Evolutionary conservation across 805 yeast genomes (phyloP).

Genomic region (Danielia oregonensis): DNA sequence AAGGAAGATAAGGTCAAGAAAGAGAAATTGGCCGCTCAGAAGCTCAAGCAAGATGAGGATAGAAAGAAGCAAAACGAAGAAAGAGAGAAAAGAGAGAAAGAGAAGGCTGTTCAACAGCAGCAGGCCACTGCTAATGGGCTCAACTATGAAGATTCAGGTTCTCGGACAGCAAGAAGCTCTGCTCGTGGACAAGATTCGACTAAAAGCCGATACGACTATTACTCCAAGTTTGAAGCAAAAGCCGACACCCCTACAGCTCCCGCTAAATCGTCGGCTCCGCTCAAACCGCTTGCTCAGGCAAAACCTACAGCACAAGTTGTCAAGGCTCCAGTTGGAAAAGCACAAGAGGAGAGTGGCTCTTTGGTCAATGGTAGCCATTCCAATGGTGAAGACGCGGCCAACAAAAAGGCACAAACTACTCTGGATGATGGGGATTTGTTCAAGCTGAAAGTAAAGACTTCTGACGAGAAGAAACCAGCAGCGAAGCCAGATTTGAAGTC

Average conservation of each 20-base stretch:
- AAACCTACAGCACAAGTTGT: neutral
- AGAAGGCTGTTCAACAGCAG: slow-evolving; percentile 3
- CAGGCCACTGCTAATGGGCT: slow-evolving; percentile 9
- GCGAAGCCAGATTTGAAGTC: slow-evolving; percentile 16
- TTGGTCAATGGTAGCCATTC: too few relatives aligned
- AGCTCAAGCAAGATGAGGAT: slow-evolving; percentile 10
- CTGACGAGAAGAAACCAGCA: neutral
- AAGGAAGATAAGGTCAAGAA: slow-evolving; percentile 10
- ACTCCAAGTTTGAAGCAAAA: slow-evolving; percentile 20
- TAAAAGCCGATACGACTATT: slow-evolving; percentile 30
- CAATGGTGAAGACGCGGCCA: too few relatives aligned
- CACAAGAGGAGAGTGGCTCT: too few relatives aligned
- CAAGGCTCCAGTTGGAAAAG: neutral
- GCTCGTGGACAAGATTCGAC: slow-evolving; percentile 13
- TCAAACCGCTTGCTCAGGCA: neutral
- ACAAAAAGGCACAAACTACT: neutral
- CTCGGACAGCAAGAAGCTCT: slow-evolving; percentile 9
- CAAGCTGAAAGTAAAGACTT: neutral
- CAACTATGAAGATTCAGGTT: slow-evolving; percentile 18
- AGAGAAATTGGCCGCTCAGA: neutral
- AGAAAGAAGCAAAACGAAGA: slow-evolving; percentile 12
- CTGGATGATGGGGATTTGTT: neutral
- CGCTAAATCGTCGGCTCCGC: neutral
- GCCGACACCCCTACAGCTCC: neutral
- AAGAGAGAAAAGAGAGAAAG: slow-evolving; percentile 3